Evolutionary conservation across 345 rosid species (phyloP).

Genomic region (Carallia brachiata): DNA sequence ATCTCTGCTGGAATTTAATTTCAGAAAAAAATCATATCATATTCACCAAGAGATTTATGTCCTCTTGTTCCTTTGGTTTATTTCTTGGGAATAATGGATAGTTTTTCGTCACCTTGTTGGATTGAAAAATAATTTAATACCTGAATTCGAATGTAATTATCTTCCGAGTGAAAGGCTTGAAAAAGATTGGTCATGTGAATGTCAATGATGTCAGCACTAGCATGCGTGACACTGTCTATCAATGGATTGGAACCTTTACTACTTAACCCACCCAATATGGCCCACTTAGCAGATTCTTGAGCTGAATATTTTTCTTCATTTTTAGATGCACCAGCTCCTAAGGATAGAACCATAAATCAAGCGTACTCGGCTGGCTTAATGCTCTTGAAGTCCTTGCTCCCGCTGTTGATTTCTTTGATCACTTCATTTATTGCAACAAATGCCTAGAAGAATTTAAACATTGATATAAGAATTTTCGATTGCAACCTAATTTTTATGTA

Average conservation of each 20-base stretch:
- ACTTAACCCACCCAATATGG: neutral
- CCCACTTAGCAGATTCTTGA: neutral
- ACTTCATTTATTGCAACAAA: neutral
- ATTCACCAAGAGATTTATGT: too few species aligned
- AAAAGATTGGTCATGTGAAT: conserved; percentile 4
- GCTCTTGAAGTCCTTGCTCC: neutral
- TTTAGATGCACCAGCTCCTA: neutral
- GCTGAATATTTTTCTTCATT: neutral
- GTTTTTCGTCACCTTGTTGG: too few species aligned
- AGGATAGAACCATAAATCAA: neutral
- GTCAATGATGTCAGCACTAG: neutral
- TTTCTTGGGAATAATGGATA: too few species aligned
- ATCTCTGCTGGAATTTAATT: neutral
- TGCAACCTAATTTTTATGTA: neutral
- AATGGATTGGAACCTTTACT: neutral
- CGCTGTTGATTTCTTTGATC: neutral
- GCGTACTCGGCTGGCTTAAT: neutral
- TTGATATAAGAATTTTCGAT: neutral
- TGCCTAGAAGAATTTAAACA: neutral
- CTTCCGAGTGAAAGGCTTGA: neutral
- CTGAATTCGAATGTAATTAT: neutral
- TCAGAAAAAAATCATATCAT: too few species aligned
- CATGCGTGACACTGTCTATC: neutral
- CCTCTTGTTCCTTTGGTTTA: too few species aligned
- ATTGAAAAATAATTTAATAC: neutral